phyloP scores from a whole-genome alignment of 495 filamentous ascomycete species.

The Acidiella bohemica region DNA sequence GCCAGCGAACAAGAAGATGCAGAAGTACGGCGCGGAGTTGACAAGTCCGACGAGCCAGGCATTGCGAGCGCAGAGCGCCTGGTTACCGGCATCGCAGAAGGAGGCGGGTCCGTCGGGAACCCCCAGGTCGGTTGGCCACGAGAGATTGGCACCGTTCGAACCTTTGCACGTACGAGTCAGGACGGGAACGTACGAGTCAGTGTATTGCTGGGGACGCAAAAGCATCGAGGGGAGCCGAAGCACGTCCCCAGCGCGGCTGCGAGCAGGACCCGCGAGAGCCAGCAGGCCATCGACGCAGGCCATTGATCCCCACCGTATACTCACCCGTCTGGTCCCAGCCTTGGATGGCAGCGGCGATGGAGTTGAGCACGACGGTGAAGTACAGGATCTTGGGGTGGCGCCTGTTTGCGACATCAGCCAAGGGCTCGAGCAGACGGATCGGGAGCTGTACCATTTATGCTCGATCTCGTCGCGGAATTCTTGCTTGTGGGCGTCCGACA shows the following conservation, averaged over 20 bases:
- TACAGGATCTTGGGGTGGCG: slow-evolving; percentile 30
- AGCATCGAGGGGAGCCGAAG: too few relatives aligned
- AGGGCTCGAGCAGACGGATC: too few relatives aligned
- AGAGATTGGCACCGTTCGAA: slow-evolving; percentile 31
- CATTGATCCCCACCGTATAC: too few relatives aligned
- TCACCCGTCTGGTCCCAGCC: slow-evolving; percentile 28
- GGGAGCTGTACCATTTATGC: slow-evolving; percentile 48
- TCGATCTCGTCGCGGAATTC: slow-evolving; percentile 35
- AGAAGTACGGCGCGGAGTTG: slow-evolving; percentile 54
- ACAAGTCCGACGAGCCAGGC: slow-evolving; percentile 58
- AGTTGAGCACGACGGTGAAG: slow-evolving; percentile 38
- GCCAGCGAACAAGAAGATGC: slow-evolving; percentile 61
- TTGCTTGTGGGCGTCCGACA: slow-evolving; percentile 35
- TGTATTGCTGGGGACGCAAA: too few relatives aligned
- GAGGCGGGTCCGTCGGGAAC: slow-evolving; percentile 7
- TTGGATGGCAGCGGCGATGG: slow-evolving; percentile 29
- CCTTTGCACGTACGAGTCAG: too few relatives aligned
- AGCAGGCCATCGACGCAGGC: too few relatives aligned
- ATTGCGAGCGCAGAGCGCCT: slow-evolving; percentile 24
- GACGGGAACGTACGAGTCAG: too few relatives aligned
- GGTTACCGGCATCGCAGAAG: neutral
- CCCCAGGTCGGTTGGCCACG: slow-evolving; percentile 22
- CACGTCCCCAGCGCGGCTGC: too few relatives aligned
- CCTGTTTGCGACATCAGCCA: too few relatives aligned
- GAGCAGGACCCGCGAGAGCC: too few relatives aligned